Percentiles rank a stretch among this genome's conserved stretches.
These are phyloP conservation scores for Escallonia herrerae DNA, from an alignment of 129 eudicot species.

Conservation along the genomic window DNA sequence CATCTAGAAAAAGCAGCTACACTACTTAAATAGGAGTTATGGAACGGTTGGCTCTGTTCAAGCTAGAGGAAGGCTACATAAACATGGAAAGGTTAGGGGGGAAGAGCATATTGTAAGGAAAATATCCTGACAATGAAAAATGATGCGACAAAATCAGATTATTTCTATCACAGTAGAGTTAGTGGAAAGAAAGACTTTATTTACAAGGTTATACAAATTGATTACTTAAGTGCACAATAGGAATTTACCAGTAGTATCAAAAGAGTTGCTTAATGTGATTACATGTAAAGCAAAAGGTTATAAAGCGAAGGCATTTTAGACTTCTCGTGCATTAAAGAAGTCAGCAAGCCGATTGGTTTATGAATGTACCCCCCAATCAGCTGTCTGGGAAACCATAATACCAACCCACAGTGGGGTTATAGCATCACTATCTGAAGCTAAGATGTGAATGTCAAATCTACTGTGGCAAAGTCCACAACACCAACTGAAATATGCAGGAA, in stretches of 20 bases:
- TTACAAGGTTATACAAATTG: too few species aligned
- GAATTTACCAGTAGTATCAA: background rate
- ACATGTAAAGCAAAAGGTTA: background rate
- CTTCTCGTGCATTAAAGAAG: background rate
- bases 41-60: too few species aligned
- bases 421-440: background rate
- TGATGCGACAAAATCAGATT: too few species aligned
- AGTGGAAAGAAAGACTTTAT: too few species aligned
- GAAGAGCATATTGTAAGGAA: too few species aligned
- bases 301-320: background rate
- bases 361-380: background rate
- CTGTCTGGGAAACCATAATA: background rate
- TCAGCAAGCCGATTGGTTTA: background rate
- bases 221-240: background rate
- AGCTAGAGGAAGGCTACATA: too few species aligned
- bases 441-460: slow-evolving; percentile 8
- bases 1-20: too few species aligned
- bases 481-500: slow-evolving; percentile 9
- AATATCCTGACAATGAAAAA: too few species aligned
- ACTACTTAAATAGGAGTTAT: too few species aligned
- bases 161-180: background rate
- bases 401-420: background rate
- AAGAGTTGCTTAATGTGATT: background rate
- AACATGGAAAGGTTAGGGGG: too few species aligned
- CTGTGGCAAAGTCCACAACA: slow-evolving; percentile 30